Evolutionary conservation across 2,329 filamentous ascomycete species (phyloP), one percentile per base, ranked within the genome.

Genomic region (Penicillium brasilianum): DNA sequence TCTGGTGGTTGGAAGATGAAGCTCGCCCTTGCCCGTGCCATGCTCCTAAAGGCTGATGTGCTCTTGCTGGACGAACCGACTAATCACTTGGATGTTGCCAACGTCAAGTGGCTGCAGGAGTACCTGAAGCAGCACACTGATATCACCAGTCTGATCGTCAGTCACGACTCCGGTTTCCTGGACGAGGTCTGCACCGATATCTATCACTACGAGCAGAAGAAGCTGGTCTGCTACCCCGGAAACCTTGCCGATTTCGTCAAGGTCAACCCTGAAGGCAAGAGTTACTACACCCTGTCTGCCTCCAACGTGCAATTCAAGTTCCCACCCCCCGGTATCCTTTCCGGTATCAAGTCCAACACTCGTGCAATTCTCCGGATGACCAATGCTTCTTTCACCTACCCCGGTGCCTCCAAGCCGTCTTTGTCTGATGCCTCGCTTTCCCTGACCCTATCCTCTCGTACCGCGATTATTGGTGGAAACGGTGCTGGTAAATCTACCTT

Each of bases 1-100:
- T 98, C 95, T 46, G 95, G 95, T 80, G 95, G 95, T 76, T 99
- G 95, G 95, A 98, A 98, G 87, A 99, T 99, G 95, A 99, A 99
- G 88, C 83, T 99, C 63, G 95, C 95, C 67, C 81, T 99, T 77
- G 95, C 95, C 55, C 88, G 95, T 72, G 95, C 95, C 66, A 98
- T 99, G 93, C 85, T 99, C 72, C 91, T 95, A 84, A 91, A 89
- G 74, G 94, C 95, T n/a, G 95, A 99, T 76, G 93, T 99, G 54
- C 86, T 99, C 60, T 84, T 99, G 55, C 88, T 99, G 60, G 95
- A 99, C 85, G 95, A 99, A 86, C 95, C 95, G 78, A 99, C 95
- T 72, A 99, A 99, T 83, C 95, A 99, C 81, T 84, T 99, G 76
- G 95, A 99, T 77, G 93, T 98, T 71, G 88, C 88, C 73, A 98